Conservation (phyloP, 768 basidiomycete species). For the Kwoniella sp. region DNA sequence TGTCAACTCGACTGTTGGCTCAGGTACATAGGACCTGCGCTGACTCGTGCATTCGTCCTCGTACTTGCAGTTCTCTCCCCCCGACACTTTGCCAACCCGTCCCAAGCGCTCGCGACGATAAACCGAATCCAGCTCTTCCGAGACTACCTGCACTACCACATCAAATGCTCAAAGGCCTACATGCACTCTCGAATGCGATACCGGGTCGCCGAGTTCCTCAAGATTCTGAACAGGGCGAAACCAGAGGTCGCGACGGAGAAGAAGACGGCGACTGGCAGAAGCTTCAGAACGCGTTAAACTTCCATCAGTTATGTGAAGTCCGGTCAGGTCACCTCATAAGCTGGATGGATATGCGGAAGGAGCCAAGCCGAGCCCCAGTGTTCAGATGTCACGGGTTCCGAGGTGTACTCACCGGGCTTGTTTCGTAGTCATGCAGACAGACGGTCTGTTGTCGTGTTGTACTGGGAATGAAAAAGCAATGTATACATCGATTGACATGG, state of each 20-base stretch:
- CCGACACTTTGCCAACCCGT: conserved; percentile 80
- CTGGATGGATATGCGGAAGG: too few relatives aligned
- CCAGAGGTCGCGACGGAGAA: conserved; percentile 78
- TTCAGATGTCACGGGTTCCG: too few relatives aligned
- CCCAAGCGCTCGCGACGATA: conserved; percentile 74
- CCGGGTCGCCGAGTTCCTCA: conserved; percentile 83
- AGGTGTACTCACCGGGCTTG: too few relatives aligned
- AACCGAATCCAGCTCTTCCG: conserved; percentile 96
- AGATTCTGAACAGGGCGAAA: conserved; percentile 90
- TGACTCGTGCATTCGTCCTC: background rate
- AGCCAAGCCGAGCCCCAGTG: too few relatives aligned
- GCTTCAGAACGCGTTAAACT: conserved; percentile 40
- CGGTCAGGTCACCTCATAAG: too few relatives aligned
- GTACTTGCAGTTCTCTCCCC: conserved; percentile 78
- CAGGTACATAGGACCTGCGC: background rate
- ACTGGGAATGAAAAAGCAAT: conserved; percentile 2
- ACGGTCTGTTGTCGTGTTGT: background rate
- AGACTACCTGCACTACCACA: conserved; percentile 98
- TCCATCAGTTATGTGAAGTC: too few relatives aligned
- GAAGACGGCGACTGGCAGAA: conserved; percentile 73
- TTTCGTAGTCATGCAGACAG: too few relatives aligned
- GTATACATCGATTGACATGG: background rate
- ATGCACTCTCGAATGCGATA: conserved; percentile 97
- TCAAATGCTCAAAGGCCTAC: conserved; percentile 92
- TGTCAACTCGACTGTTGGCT: background rate